phyloP scores from a whole-genome alignment of 306 rosid genomes.

The Vicia faba region DNA sequence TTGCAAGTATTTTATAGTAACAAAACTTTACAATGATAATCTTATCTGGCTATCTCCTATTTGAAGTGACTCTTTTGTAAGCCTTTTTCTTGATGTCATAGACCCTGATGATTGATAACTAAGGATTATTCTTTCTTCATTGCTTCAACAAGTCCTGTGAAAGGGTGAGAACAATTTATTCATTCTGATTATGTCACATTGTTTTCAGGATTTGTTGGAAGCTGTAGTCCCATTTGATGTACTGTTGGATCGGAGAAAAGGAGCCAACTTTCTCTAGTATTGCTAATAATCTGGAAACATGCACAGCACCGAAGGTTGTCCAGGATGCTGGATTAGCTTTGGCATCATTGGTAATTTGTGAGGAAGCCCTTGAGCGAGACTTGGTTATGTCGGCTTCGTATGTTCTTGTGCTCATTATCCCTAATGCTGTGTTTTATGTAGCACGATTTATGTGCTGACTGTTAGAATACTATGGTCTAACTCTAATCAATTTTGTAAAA shows the following conservation, averaged over 20 bases:
- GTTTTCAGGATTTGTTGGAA: slow-evolving; percentile 88
- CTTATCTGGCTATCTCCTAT: slow-evolving; percentile 28
- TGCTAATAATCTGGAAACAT: slow-evolving; percentile 46
- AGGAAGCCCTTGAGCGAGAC: slow-evolving; percentile 93
- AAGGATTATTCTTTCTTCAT: slow-evolving; percentile 27
- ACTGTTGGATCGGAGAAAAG: slow-evolving; percentile 73
- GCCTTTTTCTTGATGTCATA: slow-evolving; percentile 21
- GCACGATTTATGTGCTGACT: slow-evolving; percentile 2
- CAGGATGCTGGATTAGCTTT: slow-evolving; percentile 87
- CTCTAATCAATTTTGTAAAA: slow-evolving; percentile 29
- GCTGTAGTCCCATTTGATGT: slow-evolving; percentile 93
- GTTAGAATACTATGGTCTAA: slow-evolving; percentile 1
- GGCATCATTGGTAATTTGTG: slow-evolving; percentile 78
- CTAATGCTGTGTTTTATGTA: slow-evolving; percentile 15
- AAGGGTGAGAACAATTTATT: slow-evolving; percentile 32
- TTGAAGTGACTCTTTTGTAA: too few species aligned
- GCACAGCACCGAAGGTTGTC: slow-evolving; percentile 72
- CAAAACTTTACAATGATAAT: background rate
- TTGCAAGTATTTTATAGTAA: slow-evolving; percentile 24
- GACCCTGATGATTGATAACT: slow-evolving; percentile 21
- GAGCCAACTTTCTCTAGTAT: slow-evolving; percentile 68
- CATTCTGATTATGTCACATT: slow-evolving; percentile 14
- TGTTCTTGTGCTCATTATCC: slow-evolving; percentile 47
- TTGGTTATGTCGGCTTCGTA: slow-evolving; percentile 92
- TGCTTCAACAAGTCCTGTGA: slow-evolving; percentile 19